Percentiles rank a stretch among this genome's conserved stretches.
These are phyloP conservation scores for Chaetomiaceae sp. DNA, from an alignment of 2,329 filamentous ascomycete genomes.

Conservation along the genomic window DNA sequence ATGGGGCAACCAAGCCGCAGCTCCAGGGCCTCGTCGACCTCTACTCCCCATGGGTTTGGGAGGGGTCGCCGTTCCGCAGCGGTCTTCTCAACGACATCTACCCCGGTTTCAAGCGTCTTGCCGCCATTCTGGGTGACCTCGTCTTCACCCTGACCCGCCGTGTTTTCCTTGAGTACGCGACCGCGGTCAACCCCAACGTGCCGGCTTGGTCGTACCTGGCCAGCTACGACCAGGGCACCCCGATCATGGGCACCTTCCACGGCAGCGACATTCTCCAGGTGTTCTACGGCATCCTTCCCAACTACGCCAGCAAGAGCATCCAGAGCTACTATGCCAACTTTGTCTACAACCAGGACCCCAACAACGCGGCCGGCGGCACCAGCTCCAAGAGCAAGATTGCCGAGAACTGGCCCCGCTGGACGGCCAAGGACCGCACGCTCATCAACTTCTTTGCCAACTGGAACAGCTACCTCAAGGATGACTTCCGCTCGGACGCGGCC, in stretches of 20 bases:
- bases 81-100: constrained; percentile 64
- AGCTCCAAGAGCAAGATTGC: constrained; percentile 35
- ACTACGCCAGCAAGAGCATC: constrained; percentile 56
- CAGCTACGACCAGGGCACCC: constrained; percentile 65
- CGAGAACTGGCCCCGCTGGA: constrained; percentile 41
- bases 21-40: constrained; percentile 54
- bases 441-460: constrained; percentile 38
- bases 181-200: constrained; percentile 48
- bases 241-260: constrained; percentile 73
- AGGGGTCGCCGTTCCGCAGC: constrained; percentile 70
- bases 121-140: constrained; percentile 70
- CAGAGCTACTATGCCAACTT: constrained; percentile 71
- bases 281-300: constrained; percentile 59
- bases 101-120: constrained; percentile 71
- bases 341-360: constrained; percentile 65
- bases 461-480: constrained; percentile 25
- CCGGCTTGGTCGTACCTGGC: constrained; percentile 71
- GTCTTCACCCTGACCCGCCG: constrained; percentile 70
- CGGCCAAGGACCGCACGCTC: constrained; percentile 40
- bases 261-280: constrained; percentile 64
- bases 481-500: constrained; percentile 28
- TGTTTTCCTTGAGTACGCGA: constrained; percentile 50
- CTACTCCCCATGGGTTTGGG: constrained; percentile 53
- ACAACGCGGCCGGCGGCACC: constrained; percentile 36
- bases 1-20: constrained; percentile 44